Percentiles rank a stretch among this genome's conserved stretches.
phyloP scores from a whole-genome alignment of 2,329 filamentous ascomycete species.

The Lachnellula subtilissima region DNA sequence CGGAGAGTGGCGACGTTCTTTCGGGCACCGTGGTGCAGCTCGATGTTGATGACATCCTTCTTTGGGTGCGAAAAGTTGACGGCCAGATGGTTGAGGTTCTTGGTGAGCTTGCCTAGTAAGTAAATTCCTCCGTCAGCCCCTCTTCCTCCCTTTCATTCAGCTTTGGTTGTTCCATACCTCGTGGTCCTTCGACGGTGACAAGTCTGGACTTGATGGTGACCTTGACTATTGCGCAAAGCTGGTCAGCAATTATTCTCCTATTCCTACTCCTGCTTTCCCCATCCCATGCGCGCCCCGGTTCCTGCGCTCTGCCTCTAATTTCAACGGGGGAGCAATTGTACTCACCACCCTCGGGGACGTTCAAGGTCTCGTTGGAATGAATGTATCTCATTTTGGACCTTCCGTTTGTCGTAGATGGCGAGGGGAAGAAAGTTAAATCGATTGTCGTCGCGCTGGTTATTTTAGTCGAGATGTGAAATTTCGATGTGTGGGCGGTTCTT shows the following conservation, averaged over 20 bases:
- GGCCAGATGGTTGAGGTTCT: constrained; percentile 93
- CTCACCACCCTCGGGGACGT: constrained; percentile 95
- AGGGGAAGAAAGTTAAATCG: constrained; percentile 4
- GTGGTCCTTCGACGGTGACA: constrained; percentile 95
- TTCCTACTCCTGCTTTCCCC: not conserved
- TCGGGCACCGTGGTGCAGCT: constrained; percentile 96
- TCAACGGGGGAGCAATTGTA: constrained; percentile 30
- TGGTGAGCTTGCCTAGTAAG: constrained; percentile 77
- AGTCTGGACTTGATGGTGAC: constrained; percentile 94
- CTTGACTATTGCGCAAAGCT: constrained; percentile 66
- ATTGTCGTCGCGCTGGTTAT: too few relatives aligned
- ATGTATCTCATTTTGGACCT: constrained; percentile 96
- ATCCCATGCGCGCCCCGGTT: not conserved
- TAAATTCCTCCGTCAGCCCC: constrained; percentile 29
- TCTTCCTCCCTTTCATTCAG: constrained; percentile 10
- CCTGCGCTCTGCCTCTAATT: not conserved
- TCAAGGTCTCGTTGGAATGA: constrained; percentile 93
- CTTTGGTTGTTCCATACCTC: constrained; percentile 54
- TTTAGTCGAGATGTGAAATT: not conserved
- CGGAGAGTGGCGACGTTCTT: constrained; percentile 98
- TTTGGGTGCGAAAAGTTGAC: constrained; percentile 90
- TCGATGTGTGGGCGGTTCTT: not conserved
- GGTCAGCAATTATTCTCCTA: constrained; percentile 31
- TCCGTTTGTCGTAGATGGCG: constrained; percentile 26
- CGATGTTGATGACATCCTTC: constrained; percentile 86